Conservation (phyloP, 306 rosid genomes). For the Urtica urens region DNA sequence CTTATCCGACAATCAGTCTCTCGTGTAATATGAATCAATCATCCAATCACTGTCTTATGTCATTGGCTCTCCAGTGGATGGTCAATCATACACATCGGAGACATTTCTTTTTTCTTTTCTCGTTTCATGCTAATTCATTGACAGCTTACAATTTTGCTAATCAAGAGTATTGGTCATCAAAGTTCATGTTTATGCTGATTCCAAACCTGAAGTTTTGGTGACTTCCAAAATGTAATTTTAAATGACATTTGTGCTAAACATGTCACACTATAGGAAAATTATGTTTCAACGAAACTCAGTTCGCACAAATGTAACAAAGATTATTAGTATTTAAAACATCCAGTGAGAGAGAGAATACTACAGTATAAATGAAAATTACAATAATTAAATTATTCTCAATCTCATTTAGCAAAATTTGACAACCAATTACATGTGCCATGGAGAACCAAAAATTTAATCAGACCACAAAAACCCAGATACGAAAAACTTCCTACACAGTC, state of each 20-base stretch:
- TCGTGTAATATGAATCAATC: not conserved
- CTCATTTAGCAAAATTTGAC: slow-evolving; percentile 25
- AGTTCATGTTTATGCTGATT: too few species aligned
- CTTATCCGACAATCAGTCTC: not conserved
- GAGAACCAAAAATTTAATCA: slow-evolving; percentile 30
- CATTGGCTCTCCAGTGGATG: not conserved
- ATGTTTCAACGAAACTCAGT: slow-evolving; percentile 6
- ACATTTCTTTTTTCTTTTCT: not conserved
- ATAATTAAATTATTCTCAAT: too few species aligned
- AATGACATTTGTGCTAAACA: too few species aligned
- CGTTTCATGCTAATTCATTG: not conserved
- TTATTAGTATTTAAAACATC: slow-evolving; percentile 10
- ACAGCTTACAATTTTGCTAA: too few species aligned
- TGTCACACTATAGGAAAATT: slow-evolving; percentile 8
- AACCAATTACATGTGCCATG: slow-evolving; percentile 25
- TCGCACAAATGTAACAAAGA: slow-evolving; percentile 19
- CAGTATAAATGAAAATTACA: slow-evolving; percentile 20
- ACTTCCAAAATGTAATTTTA: too few species aligned
- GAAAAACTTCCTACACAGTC: slow-evolving; percentile 34
- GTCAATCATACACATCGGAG: not conserved
- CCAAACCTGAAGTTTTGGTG: too few species aligned
- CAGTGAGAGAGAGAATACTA: slow-evolving; percentile 21
- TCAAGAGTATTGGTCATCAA: too few species aligned
- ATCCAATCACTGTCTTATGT: not conserved
- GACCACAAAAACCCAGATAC: slow-evolving; percentile 24